A percentile compares a stretch with the other conserved stretches of the same genome.
These are phyloP conservation scores for Diaporthe nobilis DNA, from an alignment of 2,329 filamentous ascomycete species.

Conservation along the genomic window DNA sequence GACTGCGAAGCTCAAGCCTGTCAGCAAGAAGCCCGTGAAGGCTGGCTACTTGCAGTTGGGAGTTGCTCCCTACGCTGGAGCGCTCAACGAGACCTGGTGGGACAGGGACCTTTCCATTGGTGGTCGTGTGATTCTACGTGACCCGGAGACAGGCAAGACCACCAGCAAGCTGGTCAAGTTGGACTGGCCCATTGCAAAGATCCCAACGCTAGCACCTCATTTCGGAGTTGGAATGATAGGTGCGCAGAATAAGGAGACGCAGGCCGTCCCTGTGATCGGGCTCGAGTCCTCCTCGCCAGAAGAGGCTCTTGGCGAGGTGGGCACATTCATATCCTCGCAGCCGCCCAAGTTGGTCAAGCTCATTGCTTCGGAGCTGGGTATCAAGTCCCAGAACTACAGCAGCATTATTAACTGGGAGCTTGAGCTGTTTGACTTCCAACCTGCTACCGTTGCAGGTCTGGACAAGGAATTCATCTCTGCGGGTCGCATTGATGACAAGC, in stretches of 20 bases:
- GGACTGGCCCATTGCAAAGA: conserved; percentile 91
- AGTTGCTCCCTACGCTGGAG: conserved; percentile 93
- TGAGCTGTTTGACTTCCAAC: conserved; percentile 92
- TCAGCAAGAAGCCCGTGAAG: conserved; percentile 86
- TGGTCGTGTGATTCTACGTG: conserved; percentile 87
- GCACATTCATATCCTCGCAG: conserved; percentile 85
- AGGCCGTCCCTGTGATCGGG: conserved; percentile 94
- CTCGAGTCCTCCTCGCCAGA: conserved; percentile 71
- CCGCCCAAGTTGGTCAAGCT: conserved; percentile 87
- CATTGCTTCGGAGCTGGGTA: conserved; percentile 83
- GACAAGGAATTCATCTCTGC: conserved; percentile 96
- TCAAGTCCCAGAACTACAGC: conserved; percentile 72
- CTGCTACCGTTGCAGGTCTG: conserved; percentile 85
- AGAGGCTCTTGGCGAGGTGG: conserved; percentile 71
- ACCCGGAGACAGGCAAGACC: conserved; percentile 81
- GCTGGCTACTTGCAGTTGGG: conserved; percentile 91
- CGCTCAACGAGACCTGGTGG: conserved; percentile 93
- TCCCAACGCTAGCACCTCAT: conserved; percentile 93
- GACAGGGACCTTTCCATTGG: conserved; percentile 94
- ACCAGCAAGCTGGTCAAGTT: conserved; percentile 87
- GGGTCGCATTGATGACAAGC: conserved; percentile 96
- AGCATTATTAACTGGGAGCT: conserved; percentile 96
- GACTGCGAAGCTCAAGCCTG: conserved; percentile 91
- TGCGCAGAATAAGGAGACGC: conserved; percentile 85
- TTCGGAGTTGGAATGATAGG: conserved; percentile 84